Conservation (phyloP, 352 stramenopile genomes). For the Phytophthora uliginosa region DNA sequence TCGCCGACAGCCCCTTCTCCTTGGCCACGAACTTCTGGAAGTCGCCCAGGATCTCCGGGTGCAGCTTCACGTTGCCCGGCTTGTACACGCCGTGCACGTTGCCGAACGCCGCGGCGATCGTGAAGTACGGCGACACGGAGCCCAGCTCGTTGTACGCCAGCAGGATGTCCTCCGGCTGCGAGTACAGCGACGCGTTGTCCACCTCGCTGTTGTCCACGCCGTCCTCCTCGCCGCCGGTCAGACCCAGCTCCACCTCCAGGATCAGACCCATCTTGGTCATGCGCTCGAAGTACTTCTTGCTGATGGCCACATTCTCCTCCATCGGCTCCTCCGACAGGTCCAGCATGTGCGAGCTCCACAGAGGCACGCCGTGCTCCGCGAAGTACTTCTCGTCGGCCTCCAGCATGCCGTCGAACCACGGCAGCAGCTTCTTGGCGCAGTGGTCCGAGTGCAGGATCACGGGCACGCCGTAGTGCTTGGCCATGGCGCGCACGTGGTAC, state of each 20-base stretch:
- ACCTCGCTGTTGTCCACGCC: conserved; percentile 98
- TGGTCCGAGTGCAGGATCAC: conserved; percentile 99
- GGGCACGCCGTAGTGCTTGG: conserved; percentile 97
- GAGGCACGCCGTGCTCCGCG: conserved; percentile 92
- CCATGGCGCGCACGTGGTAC: conserved; percentile 97
- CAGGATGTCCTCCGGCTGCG: conserved; percentile 57
- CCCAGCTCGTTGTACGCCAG: conserved; percentile 97
- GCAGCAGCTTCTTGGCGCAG: conserved; percentile 98
- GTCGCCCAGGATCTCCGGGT: conserved; percentile 97
- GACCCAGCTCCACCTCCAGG: conserved; percentile 99
- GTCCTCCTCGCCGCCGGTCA: conserved; percentile 99
- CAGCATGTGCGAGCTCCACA: conserved; percentile 99
- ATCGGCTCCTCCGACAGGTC: conserved; percentile 98
- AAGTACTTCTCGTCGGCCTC: conserved; percentile 98
- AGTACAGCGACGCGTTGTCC: conserved; percentile 94
- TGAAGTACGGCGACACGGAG: conserved; percentile 94
- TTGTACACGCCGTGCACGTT: conserved; percentile 98
- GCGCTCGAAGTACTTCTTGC: conserved; percentile 98
- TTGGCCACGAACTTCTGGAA: conserved; percentile 93
- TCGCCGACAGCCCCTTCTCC: conserved; percentile 76
- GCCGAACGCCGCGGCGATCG: conserved; percentile 87
- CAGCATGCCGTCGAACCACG: conserved; percentile 98
- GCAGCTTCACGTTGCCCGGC: conserved; percentile 98
- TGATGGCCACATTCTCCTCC: conserved; percentile 98
- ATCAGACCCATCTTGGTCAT: conserved; percentile 97